A percentile compares a stretch with the other conserved stretches of the same genome.
These are phyloP conservation scores for Phytophthora pseudosyringae DNA, from an alignment of 352 stramenopile species.

Conservation along the genomic window DNA sequence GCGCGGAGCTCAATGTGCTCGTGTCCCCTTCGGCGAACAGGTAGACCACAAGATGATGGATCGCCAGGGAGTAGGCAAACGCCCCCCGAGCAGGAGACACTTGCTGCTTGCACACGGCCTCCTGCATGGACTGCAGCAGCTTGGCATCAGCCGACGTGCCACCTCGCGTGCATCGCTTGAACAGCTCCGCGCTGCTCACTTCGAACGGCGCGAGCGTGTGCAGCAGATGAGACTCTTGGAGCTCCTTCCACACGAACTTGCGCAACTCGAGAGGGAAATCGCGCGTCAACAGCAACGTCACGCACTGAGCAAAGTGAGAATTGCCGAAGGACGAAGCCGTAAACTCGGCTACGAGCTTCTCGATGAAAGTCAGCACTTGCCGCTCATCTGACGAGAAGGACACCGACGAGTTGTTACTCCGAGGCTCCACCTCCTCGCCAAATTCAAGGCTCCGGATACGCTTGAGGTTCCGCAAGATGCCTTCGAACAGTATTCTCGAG, in stretches of 20 bases:
- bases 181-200: conserved; percentile 26
- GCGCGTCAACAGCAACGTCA: conserved; percentile 63
- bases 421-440: conserved; percentile 9
- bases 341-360: conserved; percentile 75
- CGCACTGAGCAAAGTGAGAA: conserved; percentile 62
- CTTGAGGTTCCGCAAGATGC: conserved; percentile 56
- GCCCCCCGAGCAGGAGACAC: conserved; percentile 41
- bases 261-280: conserved; percentile 67
- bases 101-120: conserved; percentile 45
- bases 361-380: conserved; percentile 69
- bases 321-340: conserved; percentile 74
- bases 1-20: conserved; percentile 46
- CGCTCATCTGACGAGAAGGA: conserved; percentile 59
- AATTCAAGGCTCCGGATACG: conserved; percentile 55
- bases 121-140: conserved; percentile 54
- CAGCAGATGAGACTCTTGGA: conserved; percentile 56
- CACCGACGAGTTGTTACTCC: conserved; percentile 5
- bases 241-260: conserved; percentile 78
- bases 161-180: conserved; percentile 42
- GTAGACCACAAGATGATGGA: conserved; percentile 67
- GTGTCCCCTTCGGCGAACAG: conserved; percentile 44
- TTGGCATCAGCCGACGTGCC: conserved; percentile 43
- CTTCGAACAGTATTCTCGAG: conserved; percentile 48
- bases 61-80: conserved; percentile 67
- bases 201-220: conserved; percentile 58